A percentile compares a stretch with the other conserved stretches of the same genome.
Evolutionary conservation across 75 land plant species (phyloP).

Genomic region (Cupressus sempervirens): DNA sequence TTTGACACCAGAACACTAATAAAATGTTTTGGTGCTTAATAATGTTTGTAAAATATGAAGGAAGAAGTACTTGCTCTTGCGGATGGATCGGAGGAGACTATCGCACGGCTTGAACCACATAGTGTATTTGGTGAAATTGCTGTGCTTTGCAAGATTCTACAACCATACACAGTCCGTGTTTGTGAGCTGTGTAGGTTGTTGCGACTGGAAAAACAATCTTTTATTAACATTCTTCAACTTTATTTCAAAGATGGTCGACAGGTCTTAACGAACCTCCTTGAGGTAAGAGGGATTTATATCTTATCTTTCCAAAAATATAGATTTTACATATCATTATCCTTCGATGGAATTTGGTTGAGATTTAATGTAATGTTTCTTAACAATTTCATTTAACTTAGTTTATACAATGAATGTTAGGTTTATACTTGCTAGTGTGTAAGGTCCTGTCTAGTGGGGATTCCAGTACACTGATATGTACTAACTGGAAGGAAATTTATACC

Average conservation of each 20-base stretch:
- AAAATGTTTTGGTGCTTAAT: background rate
- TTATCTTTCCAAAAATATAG: background rate
- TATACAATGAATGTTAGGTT: background rate
- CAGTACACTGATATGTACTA: background rate
- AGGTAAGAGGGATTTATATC: conserved; percentile 39
- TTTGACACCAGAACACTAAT: background rate
- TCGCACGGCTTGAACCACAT: conserved; percentile 32
- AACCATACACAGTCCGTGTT: conserved; percentile 76
- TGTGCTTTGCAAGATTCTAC: conserved; percentile 76
- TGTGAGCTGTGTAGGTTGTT: conserved; percentile 59
- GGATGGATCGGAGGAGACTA: conserved; percentile 55
- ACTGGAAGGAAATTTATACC: background rate
- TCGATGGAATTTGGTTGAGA: background rate
- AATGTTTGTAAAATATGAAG: conserved; percentile 17
- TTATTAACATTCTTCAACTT: conserved; percentile 52
- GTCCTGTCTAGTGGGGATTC: background rate
- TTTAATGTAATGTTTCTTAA: background rate
- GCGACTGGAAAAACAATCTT: conserved; percentile 66
- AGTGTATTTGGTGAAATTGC: conserved; percentile 71
- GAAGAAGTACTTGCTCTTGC: conserved; percentile 43
- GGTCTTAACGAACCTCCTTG: conserved; percentile 58
- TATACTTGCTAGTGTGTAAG: background rate
- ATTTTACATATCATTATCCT: background rate
- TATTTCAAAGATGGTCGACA: conserved; percentile 55
- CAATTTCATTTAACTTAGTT: background rate